phyloP scores from a whole-genome alignment of 345 rosid species.

The Bruguiera sexangula region DNA sequence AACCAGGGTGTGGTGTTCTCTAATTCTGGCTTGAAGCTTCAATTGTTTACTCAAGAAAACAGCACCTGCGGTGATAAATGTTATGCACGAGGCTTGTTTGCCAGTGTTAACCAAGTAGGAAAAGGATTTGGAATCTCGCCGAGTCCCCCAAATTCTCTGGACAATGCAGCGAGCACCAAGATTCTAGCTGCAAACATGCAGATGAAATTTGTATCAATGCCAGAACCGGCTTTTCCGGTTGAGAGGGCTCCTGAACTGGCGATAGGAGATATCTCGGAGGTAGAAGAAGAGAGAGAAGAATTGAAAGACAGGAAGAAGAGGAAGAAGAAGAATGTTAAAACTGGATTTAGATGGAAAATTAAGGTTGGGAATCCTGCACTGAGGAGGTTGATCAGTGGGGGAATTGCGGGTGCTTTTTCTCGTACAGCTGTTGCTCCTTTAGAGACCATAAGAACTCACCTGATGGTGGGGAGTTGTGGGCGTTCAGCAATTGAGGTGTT shows the following conservation, averaged over 20 bases:
- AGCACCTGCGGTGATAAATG: not conserved
- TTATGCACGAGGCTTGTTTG: slow-evolving; percentile 15
- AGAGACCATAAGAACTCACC: slow-evolving; percentile 91
- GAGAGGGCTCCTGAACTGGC: slow-evolving; percentile 9
- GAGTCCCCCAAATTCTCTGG: slow-evolving; percentile 9
- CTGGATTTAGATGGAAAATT: slow-evolving; percentile 54
- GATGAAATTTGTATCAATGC: slow-evolving; percentile 16
- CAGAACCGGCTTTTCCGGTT: slow-evolving; percentile 10
- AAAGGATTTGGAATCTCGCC: slow-evolving; percentile 23
- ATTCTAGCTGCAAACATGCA: slow-evolving; percentile 9
- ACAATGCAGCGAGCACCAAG: slow-evolving; percentile 10
- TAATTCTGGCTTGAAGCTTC: slow-evolving; percentile 23
- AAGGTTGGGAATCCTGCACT: slow-evolving; percentile 73
- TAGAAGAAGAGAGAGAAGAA: slow-evolving; percentile 2
- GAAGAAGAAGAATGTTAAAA: slow-evolving; percentile 22
- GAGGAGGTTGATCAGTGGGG: slow-evolving; percentile 79
- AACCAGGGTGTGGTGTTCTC: slow-evolving; percentile 18
- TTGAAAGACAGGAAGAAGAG: slow-evolving; percentile 33
- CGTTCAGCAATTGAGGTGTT: slow-evolving; percentile 63
- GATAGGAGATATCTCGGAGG: slow-evolving; percentile 5
- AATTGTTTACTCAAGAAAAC: slow-evolving; percentile 11
- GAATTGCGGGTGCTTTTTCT: slow-evolving; percentile 77
- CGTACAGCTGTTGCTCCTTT: slow-evolving; percentile 85
- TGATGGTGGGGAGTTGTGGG: slow-evolving; percentile 94
- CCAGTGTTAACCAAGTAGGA: slow-evolving; percentile 28